Evolutionary conservation across 352 stramenopile species (phyloP).

Genomic region (Thalassiosira delicatula): DNA sequence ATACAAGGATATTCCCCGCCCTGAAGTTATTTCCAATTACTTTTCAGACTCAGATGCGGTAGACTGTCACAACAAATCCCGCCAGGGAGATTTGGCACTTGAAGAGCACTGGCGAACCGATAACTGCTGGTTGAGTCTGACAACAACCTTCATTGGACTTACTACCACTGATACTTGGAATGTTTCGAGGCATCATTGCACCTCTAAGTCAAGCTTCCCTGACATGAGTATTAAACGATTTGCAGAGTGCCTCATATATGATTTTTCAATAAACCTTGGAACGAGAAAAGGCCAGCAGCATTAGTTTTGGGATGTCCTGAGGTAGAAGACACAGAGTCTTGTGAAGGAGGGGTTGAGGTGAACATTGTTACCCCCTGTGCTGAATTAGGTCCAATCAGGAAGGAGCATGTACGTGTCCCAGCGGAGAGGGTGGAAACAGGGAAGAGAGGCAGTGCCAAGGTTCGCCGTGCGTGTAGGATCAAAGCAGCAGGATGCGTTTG

Average conservation of each 20-base stretch:
- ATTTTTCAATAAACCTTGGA: background rate
- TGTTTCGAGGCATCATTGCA: background rate
- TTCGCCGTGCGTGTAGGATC: background rate
- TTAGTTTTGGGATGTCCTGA: background rate
- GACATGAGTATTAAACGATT: background rate
- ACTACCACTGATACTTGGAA: background rate
- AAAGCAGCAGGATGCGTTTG: background rate
- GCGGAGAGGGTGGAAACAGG: background rate
- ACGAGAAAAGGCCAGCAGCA: background rate
- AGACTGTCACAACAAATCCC: constrained; percentile 1
- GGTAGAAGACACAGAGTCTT: background rate
- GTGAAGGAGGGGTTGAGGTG: background rate
- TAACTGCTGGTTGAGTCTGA: background rate
- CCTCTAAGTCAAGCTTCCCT: background rate
- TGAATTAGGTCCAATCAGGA: background rate
- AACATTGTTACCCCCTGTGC: background rate
- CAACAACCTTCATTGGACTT: background rate
- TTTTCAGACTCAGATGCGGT: background rate
- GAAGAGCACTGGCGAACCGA: background rate
- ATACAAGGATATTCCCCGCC: constrained; percentile 6
- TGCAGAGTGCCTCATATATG: background rate
- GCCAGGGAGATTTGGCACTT: constrained; percentile 1
- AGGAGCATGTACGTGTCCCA: background rate
- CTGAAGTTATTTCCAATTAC: background rate
- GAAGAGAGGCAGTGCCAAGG: background rate